Conservation (phyloP, 768 basidiomycete genomes). For the Leccinum arenicola region DNA sequence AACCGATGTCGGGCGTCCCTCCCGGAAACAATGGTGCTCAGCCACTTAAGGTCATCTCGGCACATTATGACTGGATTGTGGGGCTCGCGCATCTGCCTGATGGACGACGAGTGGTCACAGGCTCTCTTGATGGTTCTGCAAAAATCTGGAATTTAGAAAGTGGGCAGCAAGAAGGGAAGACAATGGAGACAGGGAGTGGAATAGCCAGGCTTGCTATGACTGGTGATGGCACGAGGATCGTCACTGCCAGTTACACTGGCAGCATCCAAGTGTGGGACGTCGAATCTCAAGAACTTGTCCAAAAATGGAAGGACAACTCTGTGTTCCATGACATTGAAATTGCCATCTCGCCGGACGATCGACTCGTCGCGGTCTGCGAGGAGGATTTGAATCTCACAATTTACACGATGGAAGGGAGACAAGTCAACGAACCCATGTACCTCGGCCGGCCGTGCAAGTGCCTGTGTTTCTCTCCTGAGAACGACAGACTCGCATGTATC, state of each 20-base stretch:
- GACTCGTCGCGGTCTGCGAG: background rate
- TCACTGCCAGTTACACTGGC: background rate
- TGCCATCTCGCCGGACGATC: background rate
- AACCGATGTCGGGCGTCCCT: too few species aligned
- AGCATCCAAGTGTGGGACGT: background rate
- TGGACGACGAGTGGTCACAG: constrained; percentile 5
- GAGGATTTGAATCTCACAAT: background rate
- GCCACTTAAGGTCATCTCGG: background rate
- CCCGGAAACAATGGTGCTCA: background rate
- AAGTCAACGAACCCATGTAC: background rate
- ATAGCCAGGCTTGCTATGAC: background rate
- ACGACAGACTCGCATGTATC: background rate
- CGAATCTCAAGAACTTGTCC: background rate
- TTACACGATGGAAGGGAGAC: background rate
- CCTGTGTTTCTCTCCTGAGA: background rate
- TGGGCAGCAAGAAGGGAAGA: constrained; percentile 4
- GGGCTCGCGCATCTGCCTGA: constrained; percentile 3
- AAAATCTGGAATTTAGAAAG: constrained; percentile 5
- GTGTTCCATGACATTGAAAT: background rate
- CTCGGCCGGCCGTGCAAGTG: background rate
- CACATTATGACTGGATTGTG: background rate
- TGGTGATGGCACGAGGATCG: background rate
- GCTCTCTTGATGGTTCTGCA: background rate
- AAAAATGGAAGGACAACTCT: background rate
- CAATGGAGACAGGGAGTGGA: background rate